A percentile compares a stretch with the other conserved stretches of the same genome.
These are phyloP conservation scores for Trypanosoma conorhini DNA, from an alignment of 208 protist genomes.

Conservation along the genomic window DNA sequence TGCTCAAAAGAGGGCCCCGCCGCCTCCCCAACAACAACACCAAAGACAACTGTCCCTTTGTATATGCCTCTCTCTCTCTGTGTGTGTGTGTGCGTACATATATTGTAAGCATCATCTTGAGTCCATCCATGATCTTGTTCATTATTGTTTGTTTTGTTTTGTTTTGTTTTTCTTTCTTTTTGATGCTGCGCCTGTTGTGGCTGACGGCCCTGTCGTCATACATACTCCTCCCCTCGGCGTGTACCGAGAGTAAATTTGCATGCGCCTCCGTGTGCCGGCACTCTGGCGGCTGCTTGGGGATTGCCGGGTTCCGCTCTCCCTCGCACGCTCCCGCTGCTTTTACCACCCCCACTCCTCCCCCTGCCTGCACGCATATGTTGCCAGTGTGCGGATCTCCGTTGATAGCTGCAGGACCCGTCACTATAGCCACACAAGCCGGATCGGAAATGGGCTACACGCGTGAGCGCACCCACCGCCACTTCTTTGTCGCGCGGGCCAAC, in stretches of 20 bases:
- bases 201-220: not conserved
- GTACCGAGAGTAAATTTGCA: not conserved
- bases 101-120: constrained; percentile 8
- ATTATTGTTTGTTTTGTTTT: not conserved
- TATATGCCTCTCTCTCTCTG: not conserved
- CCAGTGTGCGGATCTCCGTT: not conserved
- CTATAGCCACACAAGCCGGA: not conserved
- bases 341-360: not conserved
- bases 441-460: constrained; percentile 71
- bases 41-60: not conserved
- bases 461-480: constrained; percentile 87
- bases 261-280: not conserved
- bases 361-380: not conserved
- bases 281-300: not conserved
- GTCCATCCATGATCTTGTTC: not conserved
- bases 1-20: not conserved
- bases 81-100: not conserved
- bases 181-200: not conserved
- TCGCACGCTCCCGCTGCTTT: no score
- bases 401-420: not conserved
- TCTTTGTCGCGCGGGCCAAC: constrained; percentile 86
- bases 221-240: not conserved
- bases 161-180: not conserved
- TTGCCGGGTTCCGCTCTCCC: not conserved
- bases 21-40: not conserved